Base-by-base conservation (phyloP, 2,329 filamentous ascomycete species). In the Zymoseptoria tritici region DNA sequence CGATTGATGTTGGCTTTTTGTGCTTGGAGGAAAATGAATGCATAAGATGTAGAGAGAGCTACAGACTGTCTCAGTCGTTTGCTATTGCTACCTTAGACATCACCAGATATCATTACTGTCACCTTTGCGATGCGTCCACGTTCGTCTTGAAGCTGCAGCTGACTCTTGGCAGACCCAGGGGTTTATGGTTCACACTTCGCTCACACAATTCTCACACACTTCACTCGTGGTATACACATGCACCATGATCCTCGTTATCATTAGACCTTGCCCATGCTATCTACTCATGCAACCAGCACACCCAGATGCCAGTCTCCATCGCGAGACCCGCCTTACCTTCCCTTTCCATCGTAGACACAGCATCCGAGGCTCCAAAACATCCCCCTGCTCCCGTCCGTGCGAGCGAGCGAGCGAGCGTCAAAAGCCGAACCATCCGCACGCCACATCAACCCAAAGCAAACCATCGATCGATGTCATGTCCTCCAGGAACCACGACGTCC, bases 21-120 rank as follows among this genome's bases (percentile, higher is more conserved):
- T 51, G 49, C 42, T 26, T 31, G 58, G 54, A 21, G 31, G 49
- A 46, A 52, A 56, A 54, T 16, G 26, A 53, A 53, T 56, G 26
- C 13, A 59, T 11, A 46, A 49, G 49, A 56, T 54, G 26, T n/a
- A 54, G 31, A 42, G 54, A 51, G 22, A 36, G 20, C n/a, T 4
- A 57, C 22, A 52, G 21, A 57, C 36, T 46, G 36, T 6, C 36
- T 46, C 5, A 11, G 36, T 46, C 36, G 36, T 46, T 46, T 11
- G 36, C 36, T 52, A 57, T 53, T 53, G 46, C 36, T 49, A 24
- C 22, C 22, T 24, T 6, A 29, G 26, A 8, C 8, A 46, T n/a
- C 11, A 46, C 16, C 13, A 46, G 16, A 7, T 16, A 46, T n/a
- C 13, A 46, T n/a, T 46, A 46, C 13, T 46, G 13, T n/a, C 36